A percentile compares a stretch with the other conserved stretches of the same genome.
phyloP scores from a whole-genome alignment of 2,329 filamentous ascomycete species.

The Fusarium gaditjirri region DNA sequence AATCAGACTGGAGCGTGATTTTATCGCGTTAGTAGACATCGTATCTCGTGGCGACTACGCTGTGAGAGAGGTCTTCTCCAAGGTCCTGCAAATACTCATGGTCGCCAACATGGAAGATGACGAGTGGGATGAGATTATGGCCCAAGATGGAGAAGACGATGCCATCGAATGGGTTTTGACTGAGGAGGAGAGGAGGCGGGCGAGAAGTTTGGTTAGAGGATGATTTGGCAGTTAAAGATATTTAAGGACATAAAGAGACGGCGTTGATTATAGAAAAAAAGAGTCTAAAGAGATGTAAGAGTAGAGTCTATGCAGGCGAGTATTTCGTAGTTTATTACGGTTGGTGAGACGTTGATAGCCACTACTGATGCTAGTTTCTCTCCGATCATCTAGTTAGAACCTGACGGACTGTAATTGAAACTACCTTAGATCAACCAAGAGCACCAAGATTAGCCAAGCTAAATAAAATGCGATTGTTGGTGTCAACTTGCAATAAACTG shows the following conservation, averaged over 20 bases:
- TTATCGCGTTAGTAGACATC: constrained; percentile 76
- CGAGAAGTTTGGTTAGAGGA: constrained; percentile 71
- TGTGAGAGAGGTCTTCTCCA: constrained; percentile 79
- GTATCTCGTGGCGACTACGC: constrained; percentile 79
- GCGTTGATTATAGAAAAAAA: constrained; percentile 25
- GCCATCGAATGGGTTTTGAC: constrained; percentile 78
- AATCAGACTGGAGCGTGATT: constrained; percentile 84
- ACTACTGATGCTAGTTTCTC: not conserved
- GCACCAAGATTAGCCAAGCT: not conserved
- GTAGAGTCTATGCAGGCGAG: constrained; percentile 14
- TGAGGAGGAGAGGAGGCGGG: constrained; percentile 77
- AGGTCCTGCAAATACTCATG: constrained; percentile 82
- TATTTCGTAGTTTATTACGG: not conserved
- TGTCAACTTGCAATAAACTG: not conserved
- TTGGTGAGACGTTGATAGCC: not conserved
- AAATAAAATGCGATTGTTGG: not conserved
- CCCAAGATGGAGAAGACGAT: constrained; percentile 61
- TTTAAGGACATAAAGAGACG: constrained; percentile 12
- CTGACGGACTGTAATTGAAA: not conserved
- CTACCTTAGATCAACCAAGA: not conserved
- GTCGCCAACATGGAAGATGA: constrained; percentile 96
- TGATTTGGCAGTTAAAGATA: constrained; percentile 25
- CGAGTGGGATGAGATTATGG: constrained; percentile 83
- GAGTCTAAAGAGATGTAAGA: constrained; percentile 18
- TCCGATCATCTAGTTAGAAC: not conserved